Evolutionary conservation across 2,329 filamentous ascomycete species (phyloP).

Genomic region (Trichophyton rubrum): DNA sequence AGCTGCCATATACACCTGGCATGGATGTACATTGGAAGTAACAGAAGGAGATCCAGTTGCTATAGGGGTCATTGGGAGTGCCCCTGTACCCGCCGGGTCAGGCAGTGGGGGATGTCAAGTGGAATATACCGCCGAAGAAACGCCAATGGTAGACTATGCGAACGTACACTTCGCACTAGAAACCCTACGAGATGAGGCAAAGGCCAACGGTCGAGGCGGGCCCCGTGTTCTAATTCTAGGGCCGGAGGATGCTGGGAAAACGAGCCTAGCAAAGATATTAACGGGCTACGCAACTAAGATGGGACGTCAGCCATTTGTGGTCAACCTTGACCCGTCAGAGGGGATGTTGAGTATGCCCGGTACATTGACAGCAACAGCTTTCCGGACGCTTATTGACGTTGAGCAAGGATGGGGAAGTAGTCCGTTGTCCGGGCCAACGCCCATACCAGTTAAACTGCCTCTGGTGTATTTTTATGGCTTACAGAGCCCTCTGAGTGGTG

Average conservation of each 20-base stretch:
- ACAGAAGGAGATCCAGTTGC: conserved; percentile 43
- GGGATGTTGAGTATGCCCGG: conserved; percentile 66
- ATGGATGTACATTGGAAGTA: conserved; percentile 77
- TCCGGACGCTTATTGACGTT: conserved; percentile 76
- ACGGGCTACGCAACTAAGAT: conserved; percentile 66
- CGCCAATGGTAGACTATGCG: conserved; percentile 64
- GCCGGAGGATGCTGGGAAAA: conserved; percentile 68
- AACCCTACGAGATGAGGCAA: conserved; percentile 52
- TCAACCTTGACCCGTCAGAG: conserved; percentile 76
- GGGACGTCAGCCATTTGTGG: conserved; percentile 62
- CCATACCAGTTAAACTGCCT: conserved; percentile 80
- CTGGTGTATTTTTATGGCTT: conserved; percentile 81
- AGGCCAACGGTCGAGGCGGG: conserved; percentile 41
- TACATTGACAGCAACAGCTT: conserved; percentile 72
- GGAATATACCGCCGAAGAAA: conserved; percentile 64
- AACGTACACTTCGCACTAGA: conserved; percentile 85
- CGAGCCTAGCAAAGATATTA: conserved; percentile 62
- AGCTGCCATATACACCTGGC: conserved; percentile 82
- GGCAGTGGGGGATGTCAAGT: conserved; percentile 50
- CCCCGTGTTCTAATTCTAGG: conserved; percentile 80
- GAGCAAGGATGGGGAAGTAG: conserved; percentile 82
- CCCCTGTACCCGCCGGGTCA: conserved; percentile 18
- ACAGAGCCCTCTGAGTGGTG: conserved; percentile 54
- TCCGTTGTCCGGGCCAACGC: conserved; percentile 78
- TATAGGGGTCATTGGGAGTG: conserved; percentile 13